Evolutionary conservation across 2,329 filamentous ascomycete genomes (phyloP).

Genomic region (Elsinoe fawcettii): DNA sequence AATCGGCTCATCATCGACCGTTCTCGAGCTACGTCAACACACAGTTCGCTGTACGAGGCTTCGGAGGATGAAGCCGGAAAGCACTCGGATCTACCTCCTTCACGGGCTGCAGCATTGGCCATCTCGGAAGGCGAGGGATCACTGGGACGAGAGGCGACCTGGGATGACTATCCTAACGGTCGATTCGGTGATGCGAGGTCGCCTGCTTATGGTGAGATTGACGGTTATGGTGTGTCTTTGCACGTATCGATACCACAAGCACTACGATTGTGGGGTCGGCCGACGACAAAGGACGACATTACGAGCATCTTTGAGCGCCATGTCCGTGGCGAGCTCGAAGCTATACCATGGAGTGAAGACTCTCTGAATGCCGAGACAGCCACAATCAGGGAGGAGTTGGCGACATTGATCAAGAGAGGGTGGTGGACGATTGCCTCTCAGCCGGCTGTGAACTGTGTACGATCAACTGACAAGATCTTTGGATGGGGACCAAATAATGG

Average conservation of each 20-base stretch:
- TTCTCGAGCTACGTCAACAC: constrained; percentile 46
- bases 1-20: constrained; percentile 71
- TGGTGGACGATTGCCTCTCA: constrained; percentile 98
- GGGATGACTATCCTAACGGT: constrained; percentile 97
- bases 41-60: constrained; percentile 54
- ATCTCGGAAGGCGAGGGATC: constrained; percentile 91
- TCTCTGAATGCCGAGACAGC: constrained; percentile 75
- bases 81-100: constrained; percentile 50
- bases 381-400: constrained; percentile 67
- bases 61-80: constrained; percentile 65
- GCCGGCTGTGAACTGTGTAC: constrained; percentile 80
- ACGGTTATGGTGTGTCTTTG: constrained; percentile 94
- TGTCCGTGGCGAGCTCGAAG: constrained; percentile 67
- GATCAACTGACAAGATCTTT: constrained; percentile 68
- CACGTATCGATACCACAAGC: constrained; percentile 84
- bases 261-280: constrained; percentile 75
- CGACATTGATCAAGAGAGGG: constrained; percentile 69
- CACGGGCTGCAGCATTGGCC: constrained; percentile 72
- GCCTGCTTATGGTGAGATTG: constrained; percentile 90
- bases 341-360: constrained; percentile 92
- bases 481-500: constrained; percentile 91
- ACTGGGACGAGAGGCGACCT: constrained; percentile 87
- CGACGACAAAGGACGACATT: constrained; percentile 62
- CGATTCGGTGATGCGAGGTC: constrained; percentile 90
- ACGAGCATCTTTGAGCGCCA: constrained; percentile 73